Conservation (phyloP, 2,329 filamentous ascomycete species). For the Dendrostoma leiphaemia region DNA sequence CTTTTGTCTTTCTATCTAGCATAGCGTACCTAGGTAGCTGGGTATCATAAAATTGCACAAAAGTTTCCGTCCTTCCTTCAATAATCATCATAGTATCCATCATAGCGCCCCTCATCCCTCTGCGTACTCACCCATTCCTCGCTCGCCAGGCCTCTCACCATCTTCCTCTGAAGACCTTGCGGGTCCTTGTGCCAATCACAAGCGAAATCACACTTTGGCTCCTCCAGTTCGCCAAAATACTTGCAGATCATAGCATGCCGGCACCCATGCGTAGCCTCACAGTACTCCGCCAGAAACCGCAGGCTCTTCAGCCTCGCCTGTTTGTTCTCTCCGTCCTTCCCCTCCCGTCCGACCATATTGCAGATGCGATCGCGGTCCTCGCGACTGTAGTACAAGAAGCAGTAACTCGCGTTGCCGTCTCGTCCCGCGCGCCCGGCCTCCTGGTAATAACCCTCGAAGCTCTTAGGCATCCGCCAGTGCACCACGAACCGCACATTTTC, state of each 20-base stretch:
- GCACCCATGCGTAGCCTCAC: constrained; percentile 72
- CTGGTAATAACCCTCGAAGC: constrained; percentile 94
- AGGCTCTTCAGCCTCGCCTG: constrained; percentile 61
- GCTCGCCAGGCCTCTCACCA: constrained; percentile 53
- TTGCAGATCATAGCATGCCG: constrained; percentile 72
- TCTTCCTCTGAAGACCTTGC: constrained; percentile 54
- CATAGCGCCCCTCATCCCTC: constrained; percentile 55
- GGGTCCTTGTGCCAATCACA: constrained; percentile 77
- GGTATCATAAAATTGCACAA: constrained; percentile 15
- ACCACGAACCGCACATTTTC: constrained; percentile 91
- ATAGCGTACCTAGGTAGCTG: background rate
- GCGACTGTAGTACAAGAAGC: constrained; percentile 86
- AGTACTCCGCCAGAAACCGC: constrained; percentile 71
- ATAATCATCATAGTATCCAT: constrained; percentile 51
- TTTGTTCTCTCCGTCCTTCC: constrained; percentile 39
- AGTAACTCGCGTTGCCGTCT: constrained; percentile 82
- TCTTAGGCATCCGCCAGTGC: constrained; percentile 91
- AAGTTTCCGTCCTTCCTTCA: background rate
- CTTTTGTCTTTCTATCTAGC: background rate
- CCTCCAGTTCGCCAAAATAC: constrained; percentile 70
- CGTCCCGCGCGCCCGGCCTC: constrained; percentile 89
- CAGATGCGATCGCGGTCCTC: constrained; percentile 79
- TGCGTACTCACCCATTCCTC: constrained; percentile 66
- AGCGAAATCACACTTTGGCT: constrained; percentile 66
- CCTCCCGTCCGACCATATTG: constrained; percentile 50